Base-by-base conservation (phyloP, 352 stramenopile genomes). In the Phytopythium chamaehyphon region DNA sequence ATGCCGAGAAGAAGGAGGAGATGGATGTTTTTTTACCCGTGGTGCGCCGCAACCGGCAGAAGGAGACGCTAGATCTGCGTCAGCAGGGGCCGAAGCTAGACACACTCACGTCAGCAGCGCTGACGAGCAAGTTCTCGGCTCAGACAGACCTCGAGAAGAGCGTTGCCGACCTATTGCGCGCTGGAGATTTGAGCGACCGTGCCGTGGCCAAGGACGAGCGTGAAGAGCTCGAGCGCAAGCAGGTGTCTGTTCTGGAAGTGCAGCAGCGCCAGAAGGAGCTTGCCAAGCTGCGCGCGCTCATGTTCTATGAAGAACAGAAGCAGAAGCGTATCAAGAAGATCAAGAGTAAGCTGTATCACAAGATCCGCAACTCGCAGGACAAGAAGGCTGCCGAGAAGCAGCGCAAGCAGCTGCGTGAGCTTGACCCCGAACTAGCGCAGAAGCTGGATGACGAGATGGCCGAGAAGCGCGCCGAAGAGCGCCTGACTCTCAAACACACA, bases 241-340 rank as follows among this genome's bases (percentile, higher is more conserved):
- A 75, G 7, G 69, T 96, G 19, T 84, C 81, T 26, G 61, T 61
- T 0, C 75, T 83, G n/a, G 83, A 98, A 26, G 86, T 97, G 40
- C 62, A 78, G 49, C 73, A 77, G 40, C 86, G 90, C 5, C 88
- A 97, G 55, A 81, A 83, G 36, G 93, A 99, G 63, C 71, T 99
- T 24, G 80, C 95, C 2, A 98, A 98, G 66, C 92, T 99, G 70
- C 85, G 96, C 39, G 85, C 95, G 49, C 75, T 99, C 39, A 86
- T 99, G 64, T 99, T 99, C 58, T 99, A 99, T 71, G 90, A 99
- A 40, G 96, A 99, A 72, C 91, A 98, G 71, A 99, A 99, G 66
- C 69, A 90, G 45, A 90, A 97, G 61, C 94, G 97, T 28, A 95
- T 99, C 24, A 99, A 99, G 76, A 99, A 99, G 74, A 99, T 99